Percentiles rank a stretch among this genome's conserved stretches.
phyloP scores from a whole-genome alignment of 768 basidiomycete genomes.

The Leccinum barrowsii region DNA sequence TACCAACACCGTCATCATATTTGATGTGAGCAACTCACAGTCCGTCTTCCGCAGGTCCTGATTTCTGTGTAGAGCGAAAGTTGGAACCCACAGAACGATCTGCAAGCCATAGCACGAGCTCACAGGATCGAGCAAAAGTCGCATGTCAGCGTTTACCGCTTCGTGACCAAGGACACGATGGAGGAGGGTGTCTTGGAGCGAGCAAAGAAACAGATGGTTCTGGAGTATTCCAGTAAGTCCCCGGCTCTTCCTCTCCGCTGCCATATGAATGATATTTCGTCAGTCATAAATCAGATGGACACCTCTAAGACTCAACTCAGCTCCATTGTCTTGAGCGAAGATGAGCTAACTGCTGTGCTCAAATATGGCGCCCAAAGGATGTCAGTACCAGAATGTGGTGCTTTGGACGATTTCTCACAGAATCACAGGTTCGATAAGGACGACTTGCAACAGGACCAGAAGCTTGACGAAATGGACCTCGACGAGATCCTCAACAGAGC shows the following conservation, averaged over 20 bases:
- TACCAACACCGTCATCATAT: slow-evolving; percentile 98
- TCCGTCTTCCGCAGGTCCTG: not conserved
- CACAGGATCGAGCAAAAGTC: slow-evolving; percentile 99
- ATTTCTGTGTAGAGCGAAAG: slow-evolving; percentile 63
- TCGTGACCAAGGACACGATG: slow-evolving; percentile 99
- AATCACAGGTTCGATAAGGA: slow-evolving; percentile 89
- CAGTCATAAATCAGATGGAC: slow-evolving; percentile 99
- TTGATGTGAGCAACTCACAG: slow-evolving; percentile 66
- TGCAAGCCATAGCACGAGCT: slow-evolving; percentile 99
- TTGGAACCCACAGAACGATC: slow-evolving; percentile 98
- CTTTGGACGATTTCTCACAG: slow-evolving; percentile 3
- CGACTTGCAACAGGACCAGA: slow-evolving; percentile 86
- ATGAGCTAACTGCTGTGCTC: slow-evolving; percentile 94
- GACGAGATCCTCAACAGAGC: slow-evolving; percentile 97
- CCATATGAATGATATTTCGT: slow-evolving; percentile 7
- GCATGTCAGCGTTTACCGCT: slow-evolving; percentile 97
- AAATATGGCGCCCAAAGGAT: slow-evolving; percentile 99
- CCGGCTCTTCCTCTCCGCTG: slow-evolving; percentile 13
- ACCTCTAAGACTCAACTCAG: slow-evolving; percentile 95
- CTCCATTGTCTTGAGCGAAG: slow-evolving; percentile 81
- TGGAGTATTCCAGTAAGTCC: slow-evolving; percentile 96
- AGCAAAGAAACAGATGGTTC: slow-evolving; percentile 98
- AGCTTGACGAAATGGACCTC: slow-evolving; percentile 98
- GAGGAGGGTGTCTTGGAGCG: slow-evolving; percentile 98
- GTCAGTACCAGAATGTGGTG: slow-evolving; percentile 39